These are phyloP conservation scores for Arctium lappa DNA, from an alignment of 129 eudicot genomes.

Conservation along the genomic window DNA sequence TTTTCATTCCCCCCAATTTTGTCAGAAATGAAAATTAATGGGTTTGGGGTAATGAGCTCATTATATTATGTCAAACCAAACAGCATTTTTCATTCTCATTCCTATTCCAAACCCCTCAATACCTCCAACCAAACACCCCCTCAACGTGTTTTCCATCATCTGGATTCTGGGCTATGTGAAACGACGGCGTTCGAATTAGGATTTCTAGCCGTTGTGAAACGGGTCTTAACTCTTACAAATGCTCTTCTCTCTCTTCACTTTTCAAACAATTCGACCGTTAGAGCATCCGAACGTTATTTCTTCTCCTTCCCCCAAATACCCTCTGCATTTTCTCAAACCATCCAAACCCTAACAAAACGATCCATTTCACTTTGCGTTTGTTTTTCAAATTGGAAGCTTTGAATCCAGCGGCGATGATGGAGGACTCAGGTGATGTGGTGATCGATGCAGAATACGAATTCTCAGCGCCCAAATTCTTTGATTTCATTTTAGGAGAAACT, in stretches of 20 bases:
- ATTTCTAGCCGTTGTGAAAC: slow-evolving; percentile 53
- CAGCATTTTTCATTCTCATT: too few species aligned
- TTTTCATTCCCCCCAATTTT: too few species aligned
- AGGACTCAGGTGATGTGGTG: slow-evolving; percentile 38
- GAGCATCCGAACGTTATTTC: slow-evolving; percentile 44
- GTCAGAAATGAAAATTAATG: too few species aligned
- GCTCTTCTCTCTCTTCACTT: slow-evolving; percentile 25
- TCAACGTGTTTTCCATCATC: not conserved
- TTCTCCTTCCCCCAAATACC: slow-evolving; percentile 9
- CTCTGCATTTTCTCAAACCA: slow-evolving; percentile 12
- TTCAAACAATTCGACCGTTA: slow-evolving; percentile 74
- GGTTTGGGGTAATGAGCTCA: too few species aligned
- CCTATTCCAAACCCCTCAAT: too few species aligned
- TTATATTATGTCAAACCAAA: too few species aligned
- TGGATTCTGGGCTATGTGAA: not conserved
- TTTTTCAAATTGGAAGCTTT: not conserved
- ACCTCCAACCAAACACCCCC: too few species aligned
- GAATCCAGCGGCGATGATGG: slow-evolving; percentile 33
- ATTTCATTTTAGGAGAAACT: slow-evolving; percentile 65
- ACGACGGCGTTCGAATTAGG: not conserved
- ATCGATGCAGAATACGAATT: slow-evolving; percentile 70
- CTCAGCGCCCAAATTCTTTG: slow-evolving; percentile 75
- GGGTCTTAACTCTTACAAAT: slow-evolving; percentile 2
- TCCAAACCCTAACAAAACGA: not conserved
- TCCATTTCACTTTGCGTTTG: not conserved